These are phyloP conservation scores for Beauveria medogensis DNA, from an alignment of 2,329 filamentous ascomycete genomes.

Conservation along the genomic window DNA sequence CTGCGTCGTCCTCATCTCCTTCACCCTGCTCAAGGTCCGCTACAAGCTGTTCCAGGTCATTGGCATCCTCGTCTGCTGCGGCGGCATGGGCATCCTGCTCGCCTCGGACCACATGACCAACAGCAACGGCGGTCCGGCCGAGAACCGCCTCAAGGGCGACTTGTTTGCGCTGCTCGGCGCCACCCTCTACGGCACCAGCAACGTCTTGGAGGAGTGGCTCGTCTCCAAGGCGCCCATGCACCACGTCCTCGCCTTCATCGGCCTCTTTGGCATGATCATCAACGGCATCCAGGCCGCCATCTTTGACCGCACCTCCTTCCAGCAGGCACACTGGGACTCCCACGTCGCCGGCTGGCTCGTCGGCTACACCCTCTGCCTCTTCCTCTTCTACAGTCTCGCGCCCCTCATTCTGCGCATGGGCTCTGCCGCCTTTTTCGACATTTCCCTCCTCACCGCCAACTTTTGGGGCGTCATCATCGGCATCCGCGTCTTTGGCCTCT, in stretches of 20 bases:
- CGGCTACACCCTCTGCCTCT: slow-evolving; percentile 81
- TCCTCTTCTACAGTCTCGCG: slow-evolving; percentile 79
- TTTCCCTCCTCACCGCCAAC: slow-evolving; percentile 85
- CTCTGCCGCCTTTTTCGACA: slow-evolving; percentile 92
- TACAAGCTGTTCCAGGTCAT: slow-evolving; percentile 80
- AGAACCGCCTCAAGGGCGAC: slow-evolving; percentile 81
- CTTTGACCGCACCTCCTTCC: slow-evolving; percentile 74
- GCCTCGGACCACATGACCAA: slow-evolving; percentile 80
- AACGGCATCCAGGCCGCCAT: slow-evolving; percentile 86
- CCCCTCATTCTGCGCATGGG: slow-evolving; percentile 85
- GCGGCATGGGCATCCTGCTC: slow-evolving; percentile 80
- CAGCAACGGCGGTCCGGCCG: slow-evolving; percentile 56
- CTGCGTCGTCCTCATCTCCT: slow-evolving; percentile 78
- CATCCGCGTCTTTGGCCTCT: slow-evolving; percentile 71
- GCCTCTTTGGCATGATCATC: slow-evolving; percentile 81
- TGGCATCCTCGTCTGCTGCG: slow-evolving; percentile 85
- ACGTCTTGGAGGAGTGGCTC: slow-evolving; percentile 91
- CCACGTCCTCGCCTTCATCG: slow-evolving; percentile 87
- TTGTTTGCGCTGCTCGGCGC: slow-evolving; percentile 85
- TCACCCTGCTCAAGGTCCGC: slow-evolving; percentile 73
- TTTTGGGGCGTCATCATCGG: slow-evolving; percentile 97
- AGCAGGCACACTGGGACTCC: slow-evolving; percentile 54
- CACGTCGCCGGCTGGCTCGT: slow-evolving; percentile 71
- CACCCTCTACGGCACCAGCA: slow-evolving; percentile 82
- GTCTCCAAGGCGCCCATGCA: slow-evolving; percentile 81